These are phyloP conservation scores for Hamigera avellanea DNA, from an alignment of 495 filamentous ascomycete species.

Conservation along the genomic window DNA sequence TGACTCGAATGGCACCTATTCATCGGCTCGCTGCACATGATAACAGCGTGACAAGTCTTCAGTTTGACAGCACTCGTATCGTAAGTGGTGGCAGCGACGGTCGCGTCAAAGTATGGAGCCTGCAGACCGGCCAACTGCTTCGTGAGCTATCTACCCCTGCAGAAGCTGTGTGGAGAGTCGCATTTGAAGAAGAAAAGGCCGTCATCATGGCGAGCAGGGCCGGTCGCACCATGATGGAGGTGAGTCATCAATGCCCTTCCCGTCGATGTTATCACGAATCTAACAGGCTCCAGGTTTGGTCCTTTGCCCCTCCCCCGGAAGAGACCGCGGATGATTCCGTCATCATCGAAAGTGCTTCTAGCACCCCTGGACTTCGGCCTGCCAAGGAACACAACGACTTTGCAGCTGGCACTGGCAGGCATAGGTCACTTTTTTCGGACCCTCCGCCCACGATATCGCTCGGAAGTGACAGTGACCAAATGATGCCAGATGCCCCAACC, in stretches of 20 bases:
- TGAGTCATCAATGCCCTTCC: constrained; percentile 20
- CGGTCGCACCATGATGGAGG: constrained; percentile 91
- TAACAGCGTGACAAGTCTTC: constrained; percentile 92
- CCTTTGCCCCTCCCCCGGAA: constrained; percentile 70
- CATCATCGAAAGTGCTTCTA: constrained; percentile 25
- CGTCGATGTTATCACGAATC: background rate
- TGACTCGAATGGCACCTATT: constrained; percentile 77
- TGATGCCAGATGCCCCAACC: constrained; percentile 28
- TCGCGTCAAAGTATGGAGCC: constrained; percentile 93
- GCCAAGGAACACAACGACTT: constrained; percentile 9
- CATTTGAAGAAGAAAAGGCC: constrained; percentile 96
- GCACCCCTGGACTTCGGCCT: constrained; percentile 22
- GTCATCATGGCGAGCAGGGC: constrained; percentile 85
- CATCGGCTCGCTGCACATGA: constrained; percentile 96
- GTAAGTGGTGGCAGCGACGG: constrained; percentile 94
- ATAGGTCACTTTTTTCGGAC: constrained; percentile 19
- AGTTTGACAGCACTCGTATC: constrained; percentile 89
- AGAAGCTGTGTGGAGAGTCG: constrained; percentile 93
- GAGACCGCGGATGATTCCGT: constrained; percentile 30
- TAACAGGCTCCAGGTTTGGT: constrained; percentile 57
- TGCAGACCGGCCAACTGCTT: constrained; percentile 80
- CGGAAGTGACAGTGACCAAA: constrained; percentile 22
- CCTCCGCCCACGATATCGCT: constrained; percentile 20
- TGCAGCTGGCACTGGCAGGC: constrained; percentile 1
- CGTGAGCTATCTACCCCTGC: constrained; percentile 82